phyloP scores from a whole-genome alignment of 129 eudicot genomes.

The Rutidosis leptorrhynchoides region DNA sequence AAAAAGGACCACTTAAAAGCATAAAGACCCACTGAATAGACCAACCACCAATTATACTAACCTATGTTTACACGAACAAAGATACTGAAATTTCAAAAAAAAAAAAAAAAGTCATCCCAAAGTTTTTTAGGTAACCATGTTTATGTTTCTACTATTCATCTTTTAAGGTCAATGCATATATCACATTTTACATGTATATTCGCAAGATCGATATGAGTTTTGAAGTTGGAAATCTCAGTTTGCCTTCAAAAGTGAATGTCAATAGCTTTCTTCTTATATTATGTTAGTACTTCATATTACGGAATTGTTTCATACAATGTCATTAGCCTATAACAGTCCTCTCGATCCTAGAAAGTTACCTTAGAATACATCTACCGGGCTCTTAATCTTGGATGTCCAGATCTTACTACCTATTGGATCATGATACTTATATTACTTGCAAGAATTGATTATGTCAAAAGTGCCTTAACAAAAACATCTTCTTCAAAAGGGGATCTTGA shows the following conservation, averaged over 20 bases:
- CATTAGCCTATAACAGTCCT: not conserved
- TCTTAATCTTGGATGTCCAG: not conserved
- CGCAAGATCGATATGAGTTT: not conserved
- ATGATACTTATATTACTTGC: not conserved
- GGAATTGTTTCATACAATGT: not conserved
- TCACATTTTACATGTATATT: not conserved
- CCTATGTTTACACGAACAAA: no score
- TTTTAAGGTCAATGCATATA: not conserved
- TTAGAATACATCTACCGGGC: not conserved
- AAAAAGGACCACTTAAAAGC: no score
- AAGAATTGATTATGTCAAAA: conserved; percentile 12
- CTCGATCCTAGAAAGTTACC: not conserved
- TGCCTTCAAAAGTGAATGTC: not conserved
- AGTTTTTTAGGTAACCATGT: not conserved
- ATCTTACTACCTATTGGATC: not conserved
- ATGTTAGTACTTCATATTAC: not conserved
- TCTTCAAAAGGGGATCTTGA: not conserved
- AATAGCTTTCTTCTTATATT: not conserved
- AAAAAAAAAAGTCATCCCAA: no score
- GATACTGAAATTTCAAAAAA: no score
- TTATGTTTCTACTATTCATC: not conserved
- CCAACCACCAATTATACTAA: no score
- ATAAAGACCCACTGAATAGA: no score
- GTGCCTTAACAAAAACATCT: not conserved
- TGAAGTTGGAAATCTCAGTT: not conserved